These are phyloP conservation scores for Purpureocillium lavendulum DNA, from an alignment of 2,329 filamentous ascomycete species.

Conservation along the genomic window DNA sequence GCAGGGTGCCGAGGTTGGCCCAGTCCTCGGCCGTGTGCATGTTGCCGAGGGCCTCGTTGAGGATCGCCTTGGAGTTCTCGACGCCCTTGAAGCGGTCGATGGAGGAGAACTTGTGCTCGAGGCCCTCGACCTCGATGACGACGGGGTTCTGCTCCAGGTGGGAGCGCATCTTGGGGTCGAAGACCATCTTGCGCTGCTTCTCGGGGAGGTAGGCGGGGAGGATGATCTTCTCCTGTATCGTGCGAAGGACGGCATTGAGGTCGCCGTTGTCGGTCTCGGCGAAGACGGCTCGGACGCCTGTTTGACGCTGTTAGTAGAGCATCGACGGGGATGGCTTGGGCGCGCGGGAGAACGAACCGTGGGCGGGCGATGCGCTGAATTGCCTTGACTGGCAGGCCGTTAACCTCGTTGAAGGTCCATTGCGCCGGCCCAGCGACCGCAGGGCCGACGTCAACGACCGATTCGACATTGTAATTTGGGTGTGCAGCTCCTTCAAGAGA, in stretches of 20 bases:
- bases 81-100: slow-evolving; percentile 33
- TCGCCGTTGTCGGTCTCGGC: slow-evolving; percentile 40
- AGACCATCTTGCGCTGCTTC: slow-evolving; percentile 45
- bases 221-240: slow-evolving; percentile 50
- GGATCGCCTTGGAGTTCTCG: slow-evolving; percentile 30
- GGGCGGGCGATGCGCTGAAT: slow-evolving; percentile 21
- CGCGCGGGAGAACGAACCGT: slow-evolving; percentile 10
- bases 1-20: slow-evolving; percentile 40
- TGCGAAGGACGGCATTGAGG: slow-evolving; percentile 43
- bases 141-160: slow-evolving; percentile 46
- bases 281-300: slow-evolving; percentile 35
- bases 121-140: slow-evolving; percentile 48
- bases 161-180: slow-evolving; percentile 34
- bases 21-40: slow-evolving; percentile 44
- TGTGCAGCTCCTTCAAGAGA: background rate
- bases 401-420: slow-evolving; percentile 1
- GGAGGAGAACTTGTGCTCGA: slow-evolving; percentile 42
- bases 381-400: slow-evolving; percentile 7
- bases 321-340: too few relatives aligned
- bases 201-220: slow-evolving; percentile 50
- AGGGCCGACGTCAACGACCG: slow-evolving; percentile 15
- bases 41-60: slow-evolving; percentile 28
- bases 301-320: slow-evolving; percentile 6
- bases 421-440: slow-evolving; percentile 12
- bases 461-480: slow-evolving; percentile 9